Base-by-base conservation (phyloP, 129 eudicot genomes). In the Helichrysum umbraculigerum region DNA sequence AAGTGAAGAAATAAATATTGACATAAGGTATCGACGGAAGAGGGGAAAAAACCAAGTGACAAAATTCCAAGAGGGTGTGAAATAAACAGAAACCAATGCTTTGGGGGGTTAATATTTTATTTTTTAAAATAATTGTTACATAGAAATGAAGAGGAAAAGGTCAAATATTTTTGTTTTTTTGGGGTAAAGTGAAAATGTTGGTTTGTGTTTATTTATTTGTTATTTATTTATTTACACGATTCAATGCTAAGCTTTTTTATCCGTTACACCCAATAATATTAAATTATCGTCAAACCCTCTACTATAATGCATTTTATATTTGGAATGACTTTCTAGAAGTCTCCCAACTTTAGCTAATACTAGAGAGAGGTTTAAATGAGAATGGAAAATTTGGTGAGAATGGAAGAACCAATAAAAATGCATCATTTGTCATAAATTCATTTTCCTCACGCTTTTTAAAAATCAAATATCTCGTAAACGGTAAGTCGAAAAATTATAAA, bases 51-150 rank as follows among this genome's bases (percentile, higher is more conserved):
- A 57, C 81, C 82, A 91, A 90, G 80, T 74, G 44, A 83, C 73
- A 85, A 86, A 83, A 76, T 37, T 78, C 81, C 91, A 88, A 88
- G 85, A 66, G 84, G 82, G 71, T 80, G 83, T 74, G 83, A 80
- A 80, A 57, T 52, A 74, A 57, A 80, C 83, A 80, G 75, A 80
- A 73, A 80, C 71, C 83, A 59, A 80, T 73, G 79, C 30, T 74
- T 80, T 30, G 70, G 56, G 70, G 75, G 79, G 70, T 59, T 32
- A 57, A 68, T 74, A 14, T 68, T 66, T 67, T 80, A 51, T 58
- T 73, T 17, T 42, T 62, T 57, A 39, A 61, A 39, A 41, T 34
- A 69, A 41, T 35, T 35, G 44, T 7, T 70, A 22, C 0, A 20
- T 17, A 6, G 32, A 64, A 22, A 56, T 65, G 54, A 67, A 59